Conservation (phyloP, 768 basidiomycete genomes). For the Pulveroboletus frians region DNA sequence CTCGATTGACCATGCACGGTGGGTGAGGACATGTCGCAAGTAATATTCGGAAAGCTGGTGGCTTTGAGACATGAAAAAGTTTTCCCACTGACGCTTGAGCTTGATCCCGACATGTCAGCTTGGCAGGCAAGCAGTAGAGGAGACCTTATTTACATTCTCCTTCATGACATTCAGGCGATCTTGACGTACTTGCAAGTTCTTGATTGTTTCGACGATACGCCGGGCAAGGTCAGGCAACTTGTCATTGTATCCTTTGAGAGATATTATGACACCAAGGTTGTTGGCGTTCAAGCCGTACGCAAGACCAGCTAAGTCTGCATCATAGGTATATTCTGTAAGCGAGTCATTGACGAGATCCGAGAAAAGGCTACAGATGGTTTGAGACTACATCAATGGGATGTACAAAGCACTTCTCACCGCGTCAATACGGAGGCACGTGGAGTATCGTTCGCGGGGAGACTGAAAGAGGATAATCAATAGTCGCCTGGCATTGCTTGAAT, state of each 20-base stretch:
- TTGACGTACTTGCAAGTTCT: conserved; percentile 56
- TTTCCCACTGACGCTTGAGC: conserved; percentile 76
- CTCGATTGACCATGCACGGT: conserved; percentile 68
- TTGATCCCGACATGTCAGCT: conserved; percentile 26
- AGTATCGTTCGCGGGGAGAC: conserved; percentile 55
- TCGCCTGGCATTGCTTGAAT: not conserved
- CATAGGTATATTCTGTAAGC: conserved; percentile 86
- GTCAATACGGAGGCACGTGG: conserved; percentile 72
- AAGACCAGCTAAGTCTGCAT: conserved; percentile 88
- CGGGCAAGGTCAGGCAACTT: conserved; percentile 73
- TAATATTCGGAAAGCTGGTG: conserved; percentile 78
- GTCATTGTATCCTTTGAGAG: conserved; percentile 85
- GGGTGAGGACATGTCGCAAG: conserved; percentile 61
- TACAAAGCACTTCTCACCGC: conserved; percentile 38
- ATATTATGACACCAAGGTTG: conserved; percentile 61
- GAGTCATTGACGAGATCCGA: conserved; percentile 83
- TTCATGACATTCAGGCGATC: conserved; percentile 76
- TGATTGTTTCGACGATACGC: conserved; percentile 66
- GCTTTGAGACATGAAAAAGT: conserved; percentile 82
- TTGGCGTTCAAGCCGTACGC: conserved; percentile 62
- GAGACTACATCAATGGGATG: not conserved
- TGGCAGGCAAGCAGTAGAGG: not conserved
- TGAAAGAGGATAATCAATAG: conserved; percentile 22
- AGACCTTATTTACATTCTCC: conserved; percentile 57
- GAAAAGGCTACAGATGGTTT: conserved; percentile 51